These are phyloP conservation scores for Gracilaria gracilis DNA, from an alignment of 23 red algal species.

Conservation along the genomic window DNA sequence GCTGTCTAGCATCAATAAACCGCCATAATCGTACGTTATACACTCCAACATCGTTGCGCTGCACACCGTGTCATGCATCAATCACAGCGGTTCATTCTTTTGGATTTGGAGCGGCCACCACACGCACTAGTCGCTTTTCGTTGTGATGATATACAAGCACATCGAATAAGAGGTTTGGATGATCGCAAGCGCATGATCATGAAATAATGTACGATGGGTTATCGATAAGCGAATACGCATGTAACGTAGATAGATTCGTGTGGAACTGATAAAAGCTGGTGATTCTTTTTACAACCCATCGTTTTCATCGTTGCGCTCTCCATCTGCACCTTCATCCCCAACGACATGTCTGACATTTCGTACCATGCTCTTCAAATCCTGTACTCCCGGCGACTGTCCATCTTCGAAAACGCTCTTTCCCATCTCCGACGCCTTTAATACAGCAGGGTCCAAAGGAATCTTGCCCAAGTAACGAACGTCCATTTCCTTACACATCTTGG, in stretches of 20 bases:
- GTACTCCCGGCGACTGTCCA: slow-evolving; percentile 24
- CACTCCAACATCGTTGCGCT: background rate
- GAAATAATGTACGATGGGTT: too few species aligned
- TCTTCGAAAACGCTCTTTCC: slow-evolving; percentile 71
- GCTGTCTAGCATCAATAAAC: background rate
- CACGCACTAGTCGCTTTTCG: too few species aligned
- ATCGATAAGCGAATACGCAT: too few species aligned
- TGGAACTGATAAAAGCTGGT: background rate
- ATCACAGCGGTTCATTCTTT: too few species aligned
- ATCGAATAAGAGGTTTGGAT: too few species aligned
- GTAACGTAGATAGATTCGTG: too few species aligned
- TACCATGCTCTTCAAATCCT: slow-evolving; percentile 51
- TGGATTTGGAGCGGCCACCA: too few species aligned
- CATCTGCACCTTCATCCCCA: background rate
- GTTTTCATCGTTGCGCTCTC: background rate
- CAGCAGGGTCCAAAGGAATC: slow-evolving; percentile 89
- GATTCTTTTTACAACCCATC: background rate
- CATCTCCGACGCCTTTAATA: slow-evolving; percentile 73
- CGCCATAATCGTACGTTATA: background rate
- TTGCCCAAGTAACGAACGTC: slow-evolving; percentile 82
- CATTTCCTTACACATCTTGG: slow-evolving; percentile 72
- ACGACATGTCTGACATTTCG: slow-evolving; percentile 29
- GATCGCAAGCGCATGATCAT: too few species aligned
- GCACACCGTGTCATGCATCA: background rate
- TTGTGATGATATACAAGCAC: too few species aligned